Percentiles rank a stretch among this genome's conserved stretches.
Evolutionary conservation across 2,329 filamentous ascomycete genomes (phyloP).

Genomic region (Aspergillus ibericus): DNA sequence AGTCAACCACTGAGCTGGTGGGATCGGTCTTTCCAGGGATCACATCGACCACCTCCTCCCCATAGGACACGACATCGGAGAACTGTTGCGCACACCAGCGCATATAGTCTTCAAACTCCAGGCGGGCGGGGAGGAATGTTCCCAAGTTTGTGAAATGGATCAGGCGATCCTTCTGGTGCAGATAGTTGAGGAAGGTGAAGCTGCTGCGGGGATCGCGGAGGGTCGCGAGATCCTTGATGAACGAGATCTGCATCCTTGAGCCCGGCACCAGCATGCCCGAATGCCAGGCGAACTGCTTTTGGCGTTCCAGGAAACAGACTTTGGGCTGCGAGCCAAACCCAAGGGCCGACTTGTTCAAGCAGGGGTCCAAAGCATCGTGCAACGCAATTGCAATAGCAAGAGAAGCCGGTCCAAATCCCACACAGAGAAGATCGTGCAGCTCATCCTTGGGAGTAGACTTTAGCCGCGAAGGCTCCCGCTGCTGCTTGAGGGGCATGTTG

Average conservation of each 20-base stretch:
- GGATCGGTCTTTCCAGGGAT: constrained; percentile 56
- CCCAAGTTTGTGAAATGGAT: constrained; percentile 87
- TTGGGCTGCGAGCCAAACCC: constrained; percentile 56
- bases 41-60: constrained; percentile 73
- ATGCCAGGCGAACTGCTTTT: constrained; percentile 84
- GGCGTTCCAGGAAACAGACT: constrained; percentile 85
- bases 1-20: constrained; percentile 55
- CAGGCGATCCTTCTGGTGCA: constrained; percentile 76
- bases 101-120: constrained; percentile 95
- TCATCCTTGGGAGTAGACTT: constrained; percentile 59
- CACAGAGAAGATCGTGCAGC: constrained; percentile 80
- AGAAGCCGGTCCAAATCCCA: constrained; percentile 91
- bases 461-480: constrained; percentile 46
- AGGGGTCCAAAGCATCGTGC: constrained; percentile 68
- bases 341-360: constrained; percentile 41
- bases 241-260: constrained; percentile 96
- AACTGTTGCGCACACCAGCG: constrained; percentile 87
- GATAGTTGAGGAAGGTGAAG: constrained; percentile 95
- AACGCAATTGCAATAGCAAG: constrained; percentile 86
- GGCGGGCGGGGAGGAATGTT: constrained; percentile 81
- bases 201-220: constrained; percentile 82
- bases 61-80: constrained; percentile 69
- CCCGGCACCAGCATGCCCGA: constrained; percentile 92
- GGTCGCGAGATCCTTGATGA: constrained; percentile 92
- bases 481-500: constrained; percentile 25